Conservation (phyloP, 805 yeast species). For the Zygoascus tannicola region DNA sequence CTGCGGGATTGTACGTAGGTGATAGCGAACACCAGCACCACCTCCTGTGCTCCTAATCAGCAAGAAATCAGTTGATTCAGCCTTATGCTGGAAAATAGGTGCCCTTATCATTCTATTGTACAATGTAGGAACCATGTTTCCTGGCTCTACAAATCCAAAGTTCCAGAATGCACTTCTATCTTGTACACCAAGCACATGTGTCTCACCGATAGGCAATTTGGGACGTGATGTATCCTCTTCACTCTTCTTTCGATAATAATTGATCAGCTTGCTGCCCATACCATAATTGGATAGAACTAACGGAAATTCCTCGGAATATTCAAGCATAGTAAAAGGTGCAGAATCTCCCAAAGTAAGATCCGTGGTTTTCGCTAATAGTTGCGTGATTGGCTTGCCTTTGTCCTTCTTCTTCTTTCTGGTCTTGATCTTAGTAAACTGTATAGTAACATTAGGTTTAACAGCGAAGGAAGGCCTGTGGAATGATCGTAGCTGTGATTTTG, state of each 20-base stretch:
- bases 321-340: constrained; percentile 67
- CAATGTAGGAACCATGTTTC: constrained; percentile 85
- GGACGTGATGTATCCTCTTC: constrained; percentile 83
- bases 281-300: constrained; percentile 78
- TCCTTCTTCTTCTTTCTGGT: constrained; percentile 81
- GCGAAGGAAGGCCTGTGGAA: constrained; percentile 74
- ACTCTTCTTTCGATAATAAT: constrained; percentile 77
- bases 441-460: constrained; percentile 66
- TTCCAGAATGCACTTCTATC: constrained; percentile 98
- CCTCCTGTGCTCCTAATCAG: constrained; percentile 76
- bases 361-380: constrained; percentile 57
- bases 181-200: constrained; percentile 90
- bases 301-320: constrained; percentile 87
- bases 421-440: constrained; percentile 68
- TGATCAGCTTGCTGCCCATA: constrained; percentile 89
- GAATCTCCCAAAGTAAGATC: constrained; percentile 82
- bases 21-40: constrained; percentile 55
- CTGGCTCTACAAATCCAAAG: constrained; percentile 92
- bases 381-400: constrained; percentile 69
- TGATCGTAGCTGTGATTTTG: constrained; percentile 58
- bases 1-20: constrained; percentile 56
- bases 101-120: constrained; percentile 90
- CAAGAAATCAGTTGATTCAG: constrained; percentile 68
- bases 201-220: constrained; percentile 82
- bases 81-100: constrained; percentile 83